Evolutionary conservation across 2,329 filamentous ascomycete species (phyloP), one percentile per base, ranked within the genome.

Genomic region (Xylaria arbuscula): DNA sequence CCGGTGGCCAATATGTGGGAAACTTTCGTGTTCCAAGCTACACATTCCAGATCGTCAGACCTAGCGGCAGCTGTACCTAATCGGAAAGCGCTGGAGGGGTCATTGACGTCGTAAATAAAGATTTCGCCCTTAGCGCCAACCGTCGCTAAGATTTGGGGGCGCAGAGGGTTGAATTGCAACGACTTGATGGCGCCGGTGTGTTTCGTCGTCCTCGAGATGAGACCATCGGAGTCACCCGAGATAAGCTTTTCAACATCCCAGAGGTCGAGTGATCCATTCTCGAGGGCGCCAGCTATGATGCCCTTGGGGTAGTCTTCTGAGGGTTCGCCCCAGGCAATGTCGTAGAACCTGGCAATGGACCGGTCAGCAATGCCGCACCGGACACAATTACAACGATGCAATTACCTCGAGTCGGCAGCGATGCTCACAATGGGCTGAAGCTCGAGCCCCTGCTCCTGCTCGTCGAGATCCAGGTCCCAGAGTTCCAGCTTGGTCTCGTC

Each of bases 1-100:
- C 96, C 96, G 10, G 95, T 98, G 19, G 95, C 96, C 74, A 99
- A 84, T 79, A 99, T 99, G 79, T 99, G 95, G 15, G 95, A 89
- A 50, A 98, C 95, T 83, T 97, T 98, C 78, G 94, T 94, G 82
- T 99, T 99, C 97, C 97, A 99, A 74, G 97, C 95, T 69, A 99
- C 86, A 73, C 94, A 97, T 77, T 98, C 96, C 72, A 98, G 93
- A 75, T 99, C 96, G 76, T 98, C 95, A 47, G 94, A 92, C 78
- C 95, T 92, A 71, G 94, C 94, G 50, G 93, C 93, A 45, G 92
- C 88, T 72, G 93, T 97, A 68, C 96, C 96, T 38, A 99, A 85
- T 71, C 94, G 90, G 82, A 97, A 97, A 5, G 95, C 93, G 78
- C 92, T 96, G 66, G 89, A 88, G 74, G 94, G 88, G 80, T 98